Conservation (phyloP, 2,329 filamentous ascomycete species). For the Fusarium devonianum region DNA sequence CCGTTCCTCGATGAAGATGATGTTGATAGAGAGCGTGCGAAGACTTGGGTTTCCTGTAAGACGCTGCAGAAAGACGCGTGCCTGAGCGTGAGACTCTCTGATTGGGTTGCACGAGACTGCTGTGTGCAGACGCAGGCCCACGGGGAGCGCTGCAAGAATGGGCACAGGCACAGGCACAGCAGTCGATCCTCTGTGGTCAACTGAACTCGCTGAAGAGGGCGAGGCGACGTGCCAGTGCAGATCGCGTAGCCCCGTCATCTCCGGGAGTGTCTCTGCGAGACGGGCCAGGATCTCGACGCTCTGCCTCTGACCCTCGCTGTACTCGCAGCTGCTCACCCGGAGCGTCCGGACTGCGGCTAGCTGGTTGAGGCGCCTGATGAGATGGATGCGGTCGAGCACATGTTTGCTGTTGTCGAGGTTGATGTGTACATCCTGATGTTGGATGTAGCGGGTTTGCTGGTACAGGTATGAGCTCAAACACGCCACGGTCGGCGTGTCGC, state of each 20-base stretch:
- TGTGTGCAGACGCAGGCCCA: not conserved
- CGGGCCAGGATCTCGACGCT: conserved; percentile 1
- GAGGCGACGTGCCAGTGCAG: conserved; percentile 11
- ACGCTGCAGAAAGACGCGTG: not conserved
- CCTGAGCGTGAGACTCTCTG: conserved; percentile 6
- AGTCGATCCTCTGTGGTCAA: not conserved
- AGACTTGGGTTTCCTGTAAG: conserved; percentile 9
- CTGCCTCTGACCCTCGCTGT: not conserved
- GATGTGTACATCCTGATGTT: conserved; percentile 7
- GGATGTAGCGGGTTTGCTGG: conserved; percentile 5
- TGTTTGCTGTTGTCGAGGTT: conserved; percentile 7
- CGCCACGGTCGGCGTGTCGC: not conserved
- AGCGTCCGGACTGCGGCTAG: conserved; percentile 8
- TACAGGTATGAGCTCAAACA: conserved; percentile 2
- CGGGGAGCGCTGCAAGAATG: conserved; percentile 8
- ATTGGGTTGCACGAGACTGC: conserved; percentile 2
- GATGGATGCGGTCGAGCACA: conserved; percentile 2
- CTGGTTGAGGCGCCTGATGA: conserved; percentile 11
- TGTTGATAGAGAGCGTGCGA: not conserved
- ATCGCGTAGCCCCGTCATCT: conserved; percentile 9
- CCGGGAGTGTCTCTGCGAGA: not conserved
- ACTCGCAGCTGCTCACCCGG: not conserved
- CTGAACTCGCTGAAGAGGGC: not conserved
- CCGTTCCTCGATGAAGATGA: conserved; percentile 11
- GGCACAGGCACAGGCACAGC: not conserved